These are phyloP conservation scores for Dictyostelium citrinum DNA, from an alignment of 78 protist species.

Conservation along the genomic window DNA sequence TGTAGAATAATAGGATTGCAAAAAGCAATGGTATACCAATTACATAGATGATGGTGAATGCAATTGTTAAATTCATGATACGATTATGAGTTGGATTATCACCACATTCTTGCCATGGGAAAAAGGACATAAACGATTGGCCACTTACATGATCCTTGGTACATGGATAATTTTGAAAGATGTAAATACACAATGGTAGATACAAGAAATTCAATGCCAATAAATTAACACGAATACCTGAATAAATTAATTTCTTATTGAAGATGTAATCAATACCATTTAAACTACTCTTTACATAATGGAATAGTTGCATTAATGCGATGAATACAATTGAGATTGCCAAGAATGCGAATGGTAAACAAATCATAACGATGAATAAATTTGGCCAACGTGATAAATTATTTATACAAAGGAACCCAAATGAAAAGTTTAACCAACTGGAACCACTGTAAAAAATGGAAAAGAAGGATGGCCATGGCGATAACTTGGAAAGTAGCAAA, in stretches of 20 bases:
- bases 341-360: conserved; percentile 17
- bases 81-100: background rate
- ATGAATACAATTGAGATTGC: background rate
- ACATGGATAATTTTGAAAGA: conserved; percentile 56
- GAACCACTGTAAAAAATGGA: background rate
- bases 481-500: conserved; percentile 10
- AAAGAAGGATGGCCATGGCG: conserved; percentile 42
- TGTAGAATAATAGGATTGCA: background rate
- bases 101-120: conserved; percentile 49
- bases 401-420: conserved; percentile 68
- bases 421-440: conserved; percentile 60
- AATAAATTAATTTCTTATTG: conserved; percentile 1
- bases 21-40: conserved; percentile 60
- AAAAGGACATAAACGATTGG: conserved; percentile 30
- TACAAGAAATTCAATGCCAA: conserved; percentile 55
- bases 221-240: conserved; percentile 50
- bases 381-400: conserved; percentile 49
- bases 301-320: background rate
- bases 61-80: conserved; percentile 12
- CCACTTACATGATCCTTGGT: background rate
- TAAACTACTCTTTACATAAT: background rate
- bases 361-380: conserved; percentile 44
- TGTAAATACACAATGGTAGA: conserved; percentile 56
- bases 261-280: background rate
- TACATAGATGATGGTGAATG: conserved; percentile 20